Evolutionary conservation across 23 red algal species (phyloP), one percentile per base, ranked within the genome.

Genomic region (Gracilaria vermiculophylla): DNA sequence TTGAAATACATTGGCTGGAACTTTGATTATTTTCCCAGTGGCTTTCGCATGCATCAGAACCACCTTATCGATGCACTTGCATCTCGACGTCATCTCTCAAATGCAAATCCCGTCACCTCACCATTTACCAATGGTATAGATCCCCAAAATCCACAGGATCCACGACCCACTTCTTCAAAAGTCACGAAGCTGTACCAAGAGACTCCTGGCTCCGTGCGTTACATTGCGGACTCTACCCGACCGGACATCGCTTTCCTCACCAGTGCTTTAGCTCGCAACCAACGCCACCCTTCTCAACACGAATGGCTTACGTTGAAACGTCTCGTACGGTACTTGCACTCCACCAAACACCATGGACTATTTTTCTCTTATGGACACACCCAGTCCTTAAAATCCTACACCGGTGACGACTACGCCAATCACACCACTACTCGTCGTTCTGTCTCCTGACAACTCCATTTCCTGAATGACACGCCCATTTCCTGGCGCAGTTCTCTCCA

Each of bases 1-100:
- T 73, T n/a, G 25, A 86, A 53, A 51, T 86, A 50, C 33, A 19
- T 86, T 15, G 65, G 65, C 27, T 86, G 41, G 81, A 86, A 73
- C 67, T 73, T 35, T 66, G 55, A 60, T 5, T 60, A 60, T 19
- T 7, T 5, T 19, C n/a, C 16, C 25, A 27, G 6, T 27, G 55
- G 55, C 25, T 60, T 60, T 60, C 55, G 55, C 16, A 5, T 60
- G 27, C 55, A 60, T 4, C 55, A 60, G 55, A 60, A 60, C n/a
- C n/a, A n/a, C n/a, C n/a, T n/a, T n/a, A n/a, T n/a, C n/a, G n/a
- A n/a, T n/a, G n/a, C n/a, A n/a, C n/a, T n/a, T n/a, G n/a, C n/a
- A n/a, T n/a, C n/a, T n/a, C n/a, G n/a, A n/a, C n/a, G n/a, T n/a
- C n/a, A n/a, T n/a, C n/a, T n/a, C n/a, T n/a, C n/a, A n/a, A n/a